Conservation (phyloP, 257 asterid species). For the Primulina huaijiensis region DNA sequence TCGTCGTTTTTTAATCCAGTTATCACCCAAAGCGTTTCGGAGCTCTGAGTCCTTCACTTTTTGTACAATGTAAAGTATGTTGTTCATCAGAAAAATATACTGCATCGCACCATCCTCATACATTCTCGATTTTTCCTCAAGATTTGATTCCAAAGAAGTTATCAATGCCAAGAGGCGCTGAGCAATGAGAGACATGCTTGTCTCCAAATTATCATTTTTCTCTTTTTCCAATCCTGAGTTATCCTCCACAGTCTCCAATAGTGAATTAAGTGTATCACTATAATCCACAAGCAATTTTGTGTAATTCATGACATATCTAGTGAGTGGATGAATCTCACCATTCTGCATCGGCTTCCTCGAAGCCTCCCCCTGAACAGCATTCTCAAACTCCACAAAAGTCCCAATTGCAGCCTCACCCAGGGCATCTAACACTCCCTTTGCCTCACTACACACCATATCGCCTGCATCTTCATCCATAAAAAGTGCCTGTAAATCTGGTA, state of each 20-base stretch:
- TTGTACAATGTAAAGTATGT: slow-evolving; percentile 80
- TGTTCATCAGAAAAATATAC: slow-evolving; percentile 84
- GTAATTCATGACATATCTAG: slow-evolving; percentile 94
- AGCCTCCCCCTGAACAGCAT: slow-evolving; percentile 82
- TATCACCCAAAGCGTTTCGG: slow-evolving; percentile 74
- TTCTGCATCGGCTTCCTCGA: slow-evolving; percentile 71
- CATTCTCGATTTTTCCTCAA: slow-evolving; percentile 80
- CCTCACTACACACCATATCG: slow-evolving; percentile 78
- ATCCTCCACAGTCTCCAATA: slow-evolving; percentile 49
- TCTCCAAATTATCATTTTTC: slow-evolving; percentile 39
- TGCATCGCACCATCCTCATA: slow-evolving; percentile 86
- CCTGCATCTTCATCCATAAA: slow-evolving; percentile 74
- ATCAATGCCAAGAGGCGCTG: slow-evolving; percentile 57
- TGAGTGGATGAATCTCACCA: slow-evolving; percentile 89
- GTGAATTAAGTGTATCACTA: slow-evolving; percentile 60
- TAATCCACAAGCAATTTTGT: slow-evolving; percentile 83
- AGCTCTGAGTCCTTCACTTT: slow-evolving; percentile 91
- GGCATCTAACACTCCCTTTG: slow-evolving; percentile 71
- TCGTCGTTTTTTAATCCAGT: slow-evolving; percentile 71
- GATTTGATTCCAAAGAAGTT: slow-evolving; percentile 73
- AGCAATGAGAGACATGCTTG: slow-evolving; percentile 50
- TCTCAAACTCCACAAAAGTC: slow-evolving; percentile 86
- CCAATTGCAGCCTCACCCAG: slow-evolving; percentile 88
- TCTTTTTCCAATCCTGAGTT: slow-evolving; percentile 30
- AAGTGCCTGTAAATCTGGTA: slow-evolving; percentile 58